Percentiles rank a stretch among this genome's conserved stretches.
These are phyloP conservation scores for Plicaturopsis crispa DNA, from an alignment of 768 basidiomycete species.

Conservation along the genomic window DNA sequence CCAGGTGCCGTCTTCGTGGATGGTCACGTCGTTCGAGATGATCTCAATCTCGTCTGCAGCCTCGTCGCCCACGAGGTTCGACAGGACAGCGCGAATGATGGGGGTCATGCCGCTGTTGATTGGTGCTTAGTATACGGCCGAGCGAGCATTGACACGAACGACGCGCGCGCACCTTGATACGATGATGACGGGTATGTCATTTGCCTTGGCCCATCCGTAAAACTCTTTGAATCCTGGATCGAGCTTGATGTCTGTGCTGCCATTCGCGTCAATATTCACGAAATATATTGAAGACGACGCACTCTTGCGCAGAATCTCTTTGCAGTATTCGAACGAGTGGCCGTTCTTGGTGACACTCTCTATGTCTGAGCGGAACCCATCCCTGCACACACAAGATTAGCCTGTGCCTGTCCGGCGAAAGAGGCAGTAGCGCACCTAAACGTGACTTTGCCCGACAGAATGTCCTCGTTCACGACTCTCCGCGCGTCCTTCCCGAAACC, in stretches of 20 bases:
- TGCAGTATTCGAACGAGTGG: slow-evolving; percentile 82
- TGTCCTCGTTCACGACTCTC: slow-evolving; percentile 64
- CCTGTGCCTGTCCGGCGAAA: background rate
- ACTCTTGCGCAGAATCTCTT: slow-evolving; percentile 68
- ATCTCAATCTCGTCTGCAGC: slow-evolving; percentile 76
- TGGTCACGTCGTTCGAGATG: slow-evolving; percentile 84
- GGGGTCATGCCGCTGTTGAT: slow-evolving; percentile 81
- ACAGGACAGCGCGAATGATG: slow-evolving; percentile 86
- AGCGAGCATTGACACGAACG: no score
- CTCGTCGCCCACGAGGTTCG: slow-evolving; percentile 67
- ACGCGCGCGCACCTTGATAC: slow-evolving; percentile 74
- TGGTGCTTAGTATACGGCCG: no score
- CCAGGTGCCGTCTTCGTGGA: slow-evolving; percentile 65
- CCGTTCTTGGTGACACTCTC: slow-evolving; percentile 68
- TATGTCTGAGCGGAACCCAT: slow-evolving; percentile 85
- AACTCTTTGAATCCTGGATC: slow-evolving; percentile 89
- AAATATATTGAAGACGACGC: slow-evolving; percentile 17
- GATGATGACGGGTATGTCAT: slow-evolving; percentile 84
- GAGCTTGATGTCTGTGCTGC: slow-evolving; percentile 63
- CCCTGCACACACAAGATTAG: no score
- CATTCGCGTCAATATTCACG: slow-evolving; percentile 7
- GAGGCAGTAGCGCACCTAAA: slow-evolving; percentile 46
- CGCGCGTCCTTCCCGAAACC: slow-evolving; percentile 78
- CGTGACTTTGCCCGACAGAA: slow-evolving; percentile 55
- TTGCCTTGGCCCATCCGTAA: slow-evolving; percentile 72